Conservation (phyloP, 306 rosid genomes). For the Fagus sylvatica region DNA sequence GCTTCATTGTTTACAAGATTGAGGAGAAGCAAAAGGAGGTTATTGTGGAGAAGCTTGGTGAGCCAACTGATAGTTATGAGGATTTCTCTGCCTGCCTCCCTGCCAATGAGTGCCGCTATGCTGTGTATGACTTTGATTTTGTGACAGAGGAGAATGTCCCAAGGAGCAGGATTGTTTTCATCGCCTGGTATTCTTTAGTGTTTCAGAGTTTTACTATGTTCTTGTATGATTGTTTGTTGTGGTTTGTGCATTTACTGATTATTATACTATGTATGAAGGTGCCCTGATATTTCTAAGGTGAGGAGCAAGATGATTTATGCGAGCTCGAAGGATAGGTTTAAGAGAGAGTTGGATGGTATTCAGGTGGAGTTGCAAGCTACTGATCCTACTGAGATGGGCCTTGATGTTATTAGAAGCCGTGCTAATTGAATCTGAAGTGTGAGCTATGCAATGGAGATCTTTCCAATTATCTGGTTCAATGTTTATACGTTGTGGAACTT, state of each 20-base stretch:
- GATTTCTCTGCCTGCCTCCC: slow-evolving; percentile 49
- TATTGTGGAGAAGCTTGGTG: slow-evolving; percentile 48
- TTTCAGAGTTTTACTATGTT: background rate
- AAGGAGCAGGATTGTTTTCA: slow-evolving; percentile 55
- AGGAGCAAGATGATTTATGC: slow-evolving; percentile 57
- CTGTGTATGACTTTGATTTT: slow-evolving; percentile 53
- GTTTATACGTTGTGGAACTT: slow-evolving; percentile 29
- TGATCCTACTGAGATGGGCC: slow-evolving; percentile 51
- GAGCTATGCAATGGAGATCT: slow-evolving; percentile 9
- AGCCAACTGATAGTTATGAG: slow-evolving; percentile 45
- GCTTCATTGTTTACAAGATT: slow-evolving; percentile 51
- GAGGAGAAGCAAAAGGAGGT: slow-evolving; percentile 54
- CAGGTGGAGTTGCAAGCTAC: slow-evolving; percentile 63
- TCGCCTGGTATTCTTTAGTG: slow-evolving; percentile 42
- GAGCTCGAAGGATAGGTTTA: slow-evolving; percentile 51
- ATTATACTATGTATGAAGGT: slow-evolving; percentile 26
- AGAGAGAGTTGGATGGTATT: slow-evolving; percentile 54
- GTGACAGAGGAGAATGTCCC: slow-evolving; percentile 53
- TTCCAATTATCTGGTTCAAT: slow-evolving; percentile 24
- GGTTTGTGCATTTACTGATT: background rate
- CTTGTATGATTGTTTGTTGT: background rate
- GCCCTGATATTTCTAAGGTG: slow-evolving; percentile 47
- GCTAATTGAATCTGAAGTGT: slow-evolving; percentile 21
- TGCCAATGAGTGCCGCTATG: slow-evolving; percentile 52
- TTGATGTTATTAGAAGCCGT: slow-evolving; percentile 54